phyloP scores from a whole-genome alignment of 2,329 filamentous ascomycete species.

The Colletotrichum noveboracense region DNA sequence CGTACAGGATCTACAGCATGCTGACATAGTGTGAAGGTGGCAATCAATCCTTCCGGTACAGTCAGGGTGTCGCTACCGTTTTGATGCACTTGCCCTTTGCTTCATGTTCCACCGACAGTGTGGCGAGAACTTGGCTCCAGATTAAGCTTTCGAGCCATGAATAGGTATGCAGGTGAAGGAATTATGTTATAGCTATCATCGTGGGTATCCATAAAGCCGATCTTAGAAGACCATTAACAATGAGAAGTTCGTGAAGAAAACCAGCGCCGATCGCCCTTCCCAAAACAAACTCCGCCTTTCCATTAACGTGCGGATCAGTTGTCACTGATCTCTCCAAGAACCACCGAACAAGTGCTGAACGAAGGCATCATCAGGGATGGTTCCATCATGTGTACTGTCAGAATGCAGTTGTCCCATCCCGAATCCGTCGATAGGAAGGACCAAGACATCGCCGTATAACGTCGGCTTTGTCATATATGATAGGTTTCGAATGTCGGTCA shows the following conservation, averaged over 20 bases:
- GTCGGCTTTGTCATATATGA: conserved; percentile 20
- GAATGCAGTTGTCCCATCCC: conserved; percentile 33
- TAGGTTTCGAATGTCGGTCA: conserved; percentile 3
- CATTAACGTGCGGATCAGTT: not conserved
- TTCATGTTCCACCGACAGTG: not conserved
- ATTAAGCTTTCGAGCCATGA: not conserved
- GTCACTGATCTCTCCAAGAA: not conserved
- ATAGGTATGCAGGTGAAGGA: not conserved
- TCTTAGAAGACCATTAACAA: not conserved
- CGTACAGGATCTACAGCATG: not conserved
- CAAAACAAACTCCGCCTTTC: not conserved
- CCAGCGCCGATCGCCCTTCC: not conserved
- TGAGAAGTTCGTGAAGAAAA: fast-evolving
- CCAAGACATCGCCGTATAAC: conserved; percentile 25
- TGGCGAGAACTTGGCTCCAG: not conserved
- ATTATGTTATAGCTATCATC: not conserved
- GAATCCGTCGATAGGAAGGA: conserved; percentile 31
- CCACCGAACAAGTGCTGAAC: conserved; percentile 29
- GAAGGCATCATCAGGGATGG: conserved; percentile 27
- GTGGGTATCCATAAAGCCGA: not conserved
- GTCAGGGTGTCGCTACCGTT: not conserved
- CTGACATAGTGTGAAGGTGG: not conserved
- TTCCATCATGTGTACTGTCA: conserved; percentile 30
- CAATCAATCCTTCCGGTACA: not conserved
- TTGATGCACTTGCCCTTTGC: not conserved